A percentile compares a stretch with the other conserved stretches of the same genome.
phyloP scores from a whole-genome alignment of 495 filamentous ascomycete species.

The Bathelium albidoporum region DNA sequence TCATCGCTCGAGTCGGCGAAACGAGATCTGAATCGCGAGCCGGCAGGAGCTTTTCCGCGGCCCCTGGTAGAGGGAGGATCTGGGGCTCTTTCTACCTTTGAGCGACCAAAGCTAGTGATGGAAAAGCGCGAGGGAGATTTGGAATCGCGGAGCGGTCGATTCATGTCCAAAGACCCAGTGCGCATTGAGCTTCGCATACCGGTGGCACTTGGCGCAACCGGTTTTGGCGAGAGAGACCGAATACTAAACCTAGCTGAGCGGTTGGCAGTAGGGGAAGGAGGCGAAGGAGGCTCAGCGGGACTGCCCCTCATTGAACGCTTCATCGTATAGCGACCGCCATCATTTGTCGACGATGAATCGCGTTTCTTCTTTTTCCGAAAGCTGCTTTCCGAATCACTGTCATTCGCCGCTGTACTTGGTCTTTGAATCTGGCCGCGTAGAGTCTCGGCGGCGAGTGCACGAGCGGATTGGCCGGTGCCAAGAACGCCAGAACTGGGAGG shows the following conservation, averaged over 20 bases:
- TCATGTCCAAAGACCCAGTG: slow-evolving; percentile 9
- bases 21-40: slow-evolving; percentile 37
- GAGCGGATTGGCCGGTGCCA: neutral
- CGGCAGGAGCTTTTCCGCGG: neutral
- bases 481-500: neutral
- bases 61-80: slow-evolving; percentile 11
- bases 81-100: slow-evolving; percentile 30
- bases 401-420: slow-evolving; percentile 27
- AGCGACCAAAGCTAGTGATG: slow-evolving; percentile 36
- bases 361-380: slow-evolving; percentile 43
- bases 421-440: slow-evolving; percentile 5
- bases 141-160: slow-evolving; percentile 28
- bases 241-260: slow-evolving; percentile 35
- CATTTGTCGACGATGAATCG: slow-evolving; percentile 21
- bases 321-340: slow-evolving; percentile 38
- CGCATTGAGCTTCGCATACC: slow-evolving; percentile 6
- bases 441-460: neutral
- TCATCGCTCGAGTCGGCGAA: slow-evolving; percentile 68
- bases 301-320: slow-evolving; percentile 44
- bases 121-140: slow-evolving; percentile 15
- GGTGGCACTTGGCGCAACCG: neutral
- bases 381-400: slow-evolving; percentile 47
- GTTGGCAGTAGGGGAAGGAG: slow-evolving; percentile 27
- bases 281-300: slow-evolving; percentile 21
- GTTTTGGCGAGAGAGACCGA: slow-evolving; percentile 33